Evolutionary conservation across 495 filamentous ascomycete species (phyloP).

Genomic region (Astrothelium macrocarpum): DNA sequence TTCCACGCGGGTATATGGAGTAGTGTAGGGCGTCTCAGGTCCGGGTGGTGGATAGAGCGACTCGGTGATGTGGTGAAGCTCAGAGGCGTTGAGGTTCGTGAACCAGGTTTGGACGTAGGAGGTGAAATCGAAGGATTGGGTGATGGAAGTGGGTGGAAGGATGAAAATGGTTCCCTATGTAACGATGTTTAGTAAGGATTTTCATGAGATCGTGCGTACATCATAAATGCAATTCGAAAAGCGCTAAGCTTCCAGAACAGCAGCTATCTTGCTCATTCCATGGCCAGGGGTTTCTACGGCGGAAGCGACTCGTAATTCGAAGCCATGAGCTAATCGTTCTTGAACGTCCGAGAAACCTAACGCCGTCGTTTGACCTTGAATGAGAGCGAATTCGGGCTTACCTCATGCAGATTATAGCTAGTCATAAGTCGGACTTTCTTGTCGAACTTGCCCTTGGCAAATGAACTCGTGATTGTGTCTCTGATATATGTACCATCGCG

Average conservation of each 20-base stretch:
- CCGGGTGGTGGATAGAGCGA: constrained; percentile 34
- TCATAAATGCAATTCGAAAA: not conserved
- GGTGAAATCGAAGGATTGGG: not conserved
- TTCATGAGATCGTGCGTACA: not conserved
- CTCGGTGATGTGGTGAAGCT: constrained; percentile 27
- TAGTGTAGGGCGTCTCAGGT: constrained; percentile 15
- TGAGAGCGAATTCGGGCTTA: not conserved
- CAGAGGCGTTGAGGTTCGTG: constrained; percentile 5
- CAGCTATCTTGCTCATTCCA: not conserved
- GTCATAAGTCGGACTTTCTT: constrained; percentile 44
- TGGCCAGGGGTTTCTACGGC: constrained; percentile 12
- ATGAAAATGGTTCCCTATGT: constrained; percentile 21
- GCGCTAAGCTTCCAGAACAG: not conserved
- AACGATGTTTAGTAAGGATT: constrained; percentile 19
- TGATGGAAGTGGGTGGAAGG: constrained; percentile 8
- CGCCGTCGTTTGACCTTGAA: not conserved
- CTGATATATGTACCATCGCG: constrained; percentile 23
- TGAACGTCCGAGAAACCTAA: not conserved
- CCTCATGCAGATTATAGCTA: constrained; percentile 45
- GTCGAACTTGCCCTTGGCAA: constrained; percentile 43
- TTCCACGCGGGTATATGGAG: constrained; percentile 19
- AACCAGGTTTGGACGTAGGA: not conserved
- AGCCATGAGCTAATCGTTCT: constrained; percentile 17
- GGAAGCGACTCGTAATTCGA: constrained; percentile 33
- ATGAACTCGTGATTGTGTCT: constrained; percentile 30